phyloP scores from a whole-genome alignment of 116 monocot species.

The Phalaenopsis hybrid region DNA sequence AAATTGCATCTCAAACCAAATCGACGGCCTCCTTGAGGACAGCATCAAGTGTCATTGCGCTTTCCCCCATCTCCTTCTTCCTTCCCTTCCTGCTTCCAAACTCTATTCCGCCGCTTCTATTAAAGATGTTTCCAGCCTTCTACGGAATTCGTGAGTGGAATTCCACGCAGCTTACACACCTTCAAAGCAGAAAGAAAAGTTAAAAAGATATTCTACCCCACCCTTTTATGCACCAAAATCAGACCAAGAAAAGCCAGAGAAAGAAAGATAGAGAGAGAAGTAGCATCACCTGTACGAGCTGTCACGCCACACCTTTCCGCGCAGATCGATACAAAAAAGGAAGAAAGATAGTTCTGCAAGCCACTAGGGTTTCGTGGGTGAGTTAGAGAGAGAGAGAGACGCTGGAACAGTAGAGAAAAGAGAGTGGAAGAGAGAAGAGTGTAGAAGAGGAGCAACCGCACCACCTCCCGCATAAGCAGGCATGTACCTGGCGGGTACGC shows the following conservation, averaged over 20 bases:
- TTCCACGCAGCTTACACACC: not conserved
- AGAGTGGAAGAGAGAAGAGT: slow-evolving; percentile 2
- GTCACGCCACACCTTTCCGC: not conserved
- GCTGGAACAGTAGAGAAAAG: not conserved
- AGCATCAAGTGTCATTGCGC: slow-evolving; percentile 61
- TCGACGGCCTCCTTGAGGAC: slow-evolving; percentile 88
- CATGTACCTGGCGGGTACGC: slow-evolving; percentile 11
- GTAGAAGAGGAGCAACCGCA: not conserved
- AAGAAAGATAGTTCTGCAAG: not conserved
- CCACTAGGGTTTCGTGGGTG: not conserved
- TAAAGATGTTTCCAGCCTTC: not conserved
- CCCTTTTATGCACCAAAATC: not conserved
- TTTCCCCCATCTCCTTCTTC: slow-evolving; percentile 34
- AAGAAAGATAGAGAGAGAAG: not conserved
- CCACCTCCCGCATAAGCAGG: not conserved
- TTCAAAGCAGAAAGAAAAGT: slow-evolving; percentile 5
- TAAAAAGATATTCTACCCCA: not conserved
- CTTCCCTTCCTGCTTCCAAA: not conserved
- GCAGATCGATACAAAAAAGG: not conserved
- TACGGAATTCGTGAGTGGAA: not conserved
- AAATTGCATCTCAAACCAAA: slow-evolving; percentile 31
- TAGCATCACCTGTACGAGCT: not conserved
- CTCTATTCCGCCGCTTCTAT: not conserved
- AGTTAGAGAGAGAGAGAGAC: not conserved
- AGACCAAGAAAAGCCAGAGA: not conserved